Base-by-base conservation (phyloP, 176 grass and related monocot species). In the Bonia amplexicaulis region DNA sequence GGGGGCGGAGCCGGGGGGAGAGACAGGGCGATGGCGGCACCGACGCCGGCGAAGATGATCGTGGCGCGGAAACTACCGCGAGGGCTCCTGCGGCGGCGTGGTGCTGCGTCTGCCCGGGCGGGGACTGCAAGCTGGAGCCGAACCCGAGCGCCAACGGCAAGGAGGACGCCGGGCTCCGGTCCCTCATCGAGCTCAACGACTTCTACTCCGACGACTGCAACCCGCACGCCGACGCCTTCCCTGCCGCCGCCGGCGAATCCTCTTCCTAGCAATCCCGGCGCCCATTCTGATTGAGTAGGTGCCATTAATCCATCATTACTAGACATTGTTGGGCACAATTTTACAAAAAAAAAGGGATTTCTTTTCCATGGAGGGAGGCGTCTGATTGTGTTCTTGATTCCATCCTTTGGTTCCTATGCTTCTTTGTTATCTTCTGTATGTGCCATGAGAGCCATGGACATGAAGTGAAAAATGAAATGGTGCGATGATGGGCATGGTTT, bases 161-260 rank as follows among this genome's bases (percentile, higher is more conserved):
- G 89, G 85, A 90, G 74, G 80, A 84, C 27, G 26, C 66, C 67
- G 74, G 89, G 17, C 20, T 84, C n/a, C 80, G 89, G 59, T 25
- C 80, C 59, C 68, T 90, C 74, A 53, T 90, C 39, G 89, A 90
- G 84, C 49, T 19, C 6, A 90, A 90, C 89, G 89, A 83, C 60
- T 87, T 87, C 80, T 90, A 83, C 89, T 67, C 89, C 68, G 68
- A 55, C 49, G 89, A 90, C 60, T 90, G 89, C 61, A 90, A 90
- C 84, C 89, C 84, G 68, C 89, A 90, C 80, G 51, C 67, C 60
- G 37, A n/a, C 55, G 45, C 6, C 72, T 0, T 20, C 61, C 15
- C 45, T n/a, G 35, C 37, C 7, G 9, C 3, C 16, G 12, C 17
- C 39, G 26, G 12, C 71, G 4, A 3, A 54, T 54, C 53, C 19